phyloP scores from a whole-genome alignment of 805 yeast species.

The Candida qinlingensis region DNA sequence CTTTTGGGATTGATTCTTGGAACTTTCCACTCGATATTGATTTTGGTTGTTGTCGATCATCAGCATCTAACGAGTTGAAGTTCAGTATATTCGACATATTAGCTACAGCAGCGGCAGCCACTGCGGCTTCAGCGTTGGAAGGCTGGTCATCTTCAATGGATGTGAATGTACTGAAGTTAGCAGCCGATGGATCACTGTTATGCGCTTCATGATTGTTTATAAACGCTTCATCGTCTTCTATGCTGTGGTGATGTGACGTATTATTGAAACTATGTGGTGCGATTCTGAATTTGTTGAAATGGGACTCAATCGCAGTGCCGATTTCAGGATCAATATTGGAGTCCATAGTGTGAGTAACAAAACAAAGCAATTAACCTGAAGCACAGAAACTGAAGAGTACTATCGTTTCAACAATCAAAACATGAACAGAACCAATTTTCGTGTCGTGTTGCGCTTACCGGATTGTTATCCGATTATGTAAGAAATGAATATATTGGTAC shows the following conservation, averaged over 20 bases:
- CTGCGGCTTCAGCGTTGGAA: conserved; percentile 1
- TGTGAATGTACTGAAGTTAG: conserved; percentile 3
- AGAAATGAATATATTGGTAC: no score
- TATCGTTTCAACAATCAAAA: background rate
- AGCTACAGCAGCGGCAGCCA: conserved; percentile 22
- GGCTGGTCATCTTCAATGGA: conserved; percentile 6
- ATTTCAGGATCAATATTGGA: conserved; percentile 21
- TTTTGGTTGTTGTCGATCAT: background rate
- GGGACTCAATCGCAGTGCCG: conserved; percentile 15
- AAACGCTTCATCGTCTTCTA: conserved; percentile 1
- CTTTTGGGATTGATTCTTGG: conserved; percentile 1
- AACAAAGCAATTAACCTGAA: no score
- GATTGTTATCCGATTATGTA: no score
- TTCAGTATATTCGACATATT: conserved; percentile 23
- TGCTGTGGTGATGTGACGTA: conserved; percentile 5
- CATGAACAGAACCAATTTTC: background rate
- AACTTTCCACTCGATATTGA: no score
- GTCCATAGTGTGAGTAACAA: conserved; percentile 10
- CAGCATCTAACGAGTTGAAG: conserved; percentile 13
- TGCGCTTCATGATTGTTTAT: background rate
- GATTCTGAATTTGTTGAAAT: conserved; percentile 20
- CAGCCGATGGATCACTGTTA: conserved; percentile 1
- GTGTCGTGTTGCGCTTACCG: conserved; percentile 3
- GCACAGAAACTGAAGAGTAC: background rate
- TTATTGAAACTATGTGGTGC: background rate